Evolutionary conservation across 768 basidiomycete species (phyloP), one percentile per base, ranked within the genome.

Genomic region (Boletus fagicola): DNA sequence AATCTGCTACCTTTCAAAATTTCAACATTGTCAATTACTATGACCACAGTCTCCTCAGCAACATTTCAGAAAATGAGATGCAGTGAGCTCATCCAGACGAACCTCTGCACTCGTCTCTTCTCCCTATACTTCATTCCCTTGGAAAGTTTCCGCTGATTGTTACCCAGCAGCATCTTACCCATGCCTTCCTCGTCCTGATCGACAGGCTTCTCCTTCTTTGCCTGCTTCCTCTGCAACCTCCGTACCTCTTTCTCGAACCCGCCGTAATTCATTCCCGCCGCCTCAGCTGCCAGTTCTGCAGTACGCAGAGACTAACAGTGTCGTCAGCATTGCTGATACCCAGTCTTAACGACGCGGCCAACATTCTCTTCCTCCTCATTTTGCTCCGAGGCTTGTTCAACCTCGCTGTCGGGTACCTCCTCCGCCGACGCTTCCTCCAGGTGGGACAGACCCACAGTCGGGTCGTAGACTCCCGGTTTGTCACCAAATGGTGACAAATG

Each of bases 131-230:
- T 92, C 84, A 97, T 90, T 75, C 89, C 88, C 74, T 94, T 92
- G 72, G 94, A 96, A 65, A 97, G 74, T 74, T 95, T 95, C 65
- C 86, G 83, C 73, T 96, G 89, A 76, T 90, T 93, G 74, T 92
- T 94, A 77, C 92, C 96, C 87, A 97, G 88, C 85, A 98, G 82
- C 87, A 98, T 96, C 81, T 94, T 96, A 74, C 90, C 88, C 89
- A 96, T 92, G 69, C 94, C 90, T 65, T 85, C 79, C 69, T 94
- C 92, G 20, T 65, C 46, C 61, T 64, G 33, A 60, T 75, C 72
- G 60, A 76, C 76, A 61, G 65, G 62, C 64, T 73, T 72, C 60
- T 72, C 75, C 13, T 63, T 68, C 53, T 58, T 64, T 40, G 62
- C 54, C 44, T 59, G 67, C 62, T 77, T 74, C 63, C 79, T 84